Percentiles rank a stretch among this genome's conserved stretches.
These are phyloP conservation scores for Lipomyces kockii DNA, from an alignment of 805 yeast species.

Conservation along the genomic window DNA sequence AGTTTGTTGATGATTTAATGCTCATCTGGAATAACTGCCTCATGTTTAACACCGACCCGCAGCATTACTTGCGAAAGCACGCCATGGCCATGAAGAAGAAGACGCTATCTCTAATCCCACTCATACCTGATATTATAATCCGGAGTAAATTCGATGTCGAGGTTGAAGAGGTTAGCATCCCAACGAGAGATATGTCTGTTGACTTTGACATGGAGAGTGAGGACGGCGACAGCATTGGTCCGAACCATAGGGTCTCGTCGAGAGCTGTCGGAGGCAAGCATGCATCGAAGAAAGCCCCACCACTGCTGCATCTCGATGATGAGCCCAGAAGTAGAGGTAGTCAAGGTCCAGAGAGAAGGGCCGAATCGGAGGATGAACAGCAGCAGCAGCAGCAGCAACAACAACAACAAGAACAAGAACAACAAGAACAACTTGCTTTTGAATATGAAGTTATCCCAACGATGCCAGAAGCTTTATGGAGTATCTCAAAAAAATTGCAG, in stretches of 20 bases:
- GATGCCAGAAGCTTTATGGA: slow-evolving; percentile 61
- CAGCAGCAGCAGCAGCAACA: neutral
- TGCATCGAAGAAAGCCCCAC: slow-evolving; percentile 21
- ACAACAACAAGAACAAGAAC: neutral
- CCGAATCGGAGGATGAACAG: neutral
- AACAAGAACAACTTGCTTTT: slow-evolving; percentile 41
- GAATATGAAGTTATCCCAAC: slow-evolving; percentile 88
- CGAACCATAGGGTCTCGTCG: slow-evolving; percentile 14
- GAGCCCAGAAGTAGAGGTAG: neutral
- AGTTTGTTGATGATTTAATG: slow-evolving; percentile 94
- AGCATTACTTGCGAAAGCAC: slow-evolving; percentile 85
- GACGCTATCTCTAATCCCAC: slow-evolving; percentile 71
- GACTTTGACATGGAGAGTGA: slow-evolving; percentile 33
- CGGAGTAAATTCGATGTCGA: slow-evolving; percentile 55
- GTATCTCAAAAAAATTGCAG: slow-evolving; percentile 16
- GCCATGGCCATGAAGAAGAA: slow-evolving; percentile 96
- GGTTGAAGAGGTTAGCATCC: slow-evolving; percentile 47
- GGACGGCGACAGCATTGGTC: slow-evolving; percentile 26
- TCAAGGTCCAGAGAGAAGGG: neutral
- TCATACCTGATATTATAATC: slow-evolving; percentile 86
- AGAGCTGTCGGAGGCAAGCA: slow-evolving; percentile 19
- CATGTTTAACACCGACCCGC: slow-evolving; percentile 91
- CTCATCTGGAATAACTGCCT: slow-evolving; percentile 94
- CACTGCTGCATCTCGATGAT: neutral
- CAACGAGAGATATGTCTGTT: slow-evolving; percentile 31